Conservation (phyloP, 1,139 yeast genomes). For the Dujonia santamariae region DNA sequence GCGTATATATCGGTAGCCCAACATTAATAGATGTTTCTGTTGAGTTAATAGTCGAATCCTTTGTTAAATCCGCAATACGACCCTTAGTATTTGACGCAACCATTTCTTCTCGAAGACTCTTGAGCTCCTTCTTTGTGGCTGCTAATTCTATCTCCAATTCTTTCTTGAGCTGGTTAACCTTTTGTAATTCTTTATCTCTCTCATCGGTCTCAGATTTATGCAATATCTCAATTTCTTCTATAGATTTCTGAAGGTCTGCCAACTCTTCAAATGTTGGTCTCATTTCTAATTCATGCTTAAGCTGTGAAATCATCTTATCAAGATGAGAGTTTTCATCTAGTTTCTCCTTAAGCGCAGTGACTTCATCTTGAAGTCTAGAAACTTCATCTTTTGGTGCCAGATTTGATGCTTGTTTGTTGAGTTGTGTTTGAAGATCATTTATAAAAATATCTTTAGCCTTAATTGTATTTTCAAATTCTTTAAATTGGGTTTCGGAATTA, state of each 20-base stretch:
- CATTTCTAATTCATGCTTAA: constrained; percentile 23
- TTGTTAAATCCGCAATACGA: constrained; percentile 8
- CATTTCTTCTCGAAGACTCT: constrained; percentile 13
- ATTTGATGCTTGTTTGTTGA: neutral
- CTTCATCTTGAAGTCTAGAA: constrained; percentile 14
- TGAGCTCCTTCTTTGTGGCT: constrained; percentile 10
- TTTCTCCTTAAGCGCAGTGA: constrained; percentile 12
- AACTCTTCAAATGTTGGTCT: constrained; percentile 33
- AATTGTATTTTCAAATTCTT: constrained; percentile 8
- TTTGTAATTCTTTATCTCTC: constrained; percentile 26
- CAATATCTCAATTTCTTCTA: constrained; percentile 29
- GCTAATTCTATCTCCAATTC: constrained; percentile 17
- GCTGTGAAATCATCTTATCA: constrained; percentile 16
- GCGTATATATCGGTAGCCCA: constrained; percentile 52
- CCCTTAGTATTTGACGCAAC: constrained; percentile 14
- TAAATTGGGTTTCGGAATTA: constrained; percentile 6
- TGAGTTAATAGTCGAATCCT: constrained; percentile 5
- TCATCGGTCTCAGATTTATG: constrained; percentile 30
- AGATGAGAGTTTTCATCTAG: constrained; percentile 9
- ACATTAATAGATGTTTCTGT: constrained; percentile 17
- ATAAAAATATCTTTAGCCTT: constrained; percentile 6
- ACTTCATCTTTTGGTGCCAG: constrained; percentile 7
- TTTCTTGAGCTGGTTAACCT: constrained; percentile 18
- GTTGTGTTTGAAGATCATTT: constrained; percentile 4
- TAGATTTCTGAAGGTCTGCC: constrained; percentile 26